A percentile compares a stretch with the other conserved stretches of the same genome.
Conservation (phyloP, 2,329 filamentous ascomycete species). For the Aspergillus transmontanensis region DNA sequence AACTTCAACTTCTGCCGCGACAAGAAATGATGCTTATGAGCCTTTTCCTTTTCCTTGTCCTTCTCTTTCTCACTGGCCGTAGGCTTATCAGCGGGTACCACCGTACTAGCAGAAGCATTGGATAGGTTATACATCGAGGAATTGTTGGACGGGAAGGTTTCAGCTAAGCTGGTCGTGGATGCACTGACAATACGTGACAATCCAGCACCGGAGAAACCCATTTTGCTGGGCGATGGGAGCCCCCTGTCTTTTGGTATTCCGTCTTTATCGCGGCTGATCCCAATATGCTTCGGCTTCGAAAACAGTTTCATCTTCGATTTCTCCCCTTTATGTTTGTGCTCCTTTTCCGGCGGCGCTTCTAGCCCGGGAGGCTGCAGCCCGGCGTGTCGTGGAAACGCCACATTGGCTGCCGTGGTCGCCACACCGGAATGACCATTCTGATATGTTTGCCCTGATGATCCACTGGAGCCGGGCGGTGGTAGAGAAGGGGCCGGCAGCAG, state of each 20-base stretch:
- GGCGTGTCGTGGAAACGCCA: conserved; percentile 59
- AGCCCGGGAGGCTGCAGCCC: conserved; percentile 33
- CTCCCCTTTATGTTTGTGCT: conserved; percentile 58
- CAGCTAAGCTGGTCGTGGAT: conserved; percentile 62
- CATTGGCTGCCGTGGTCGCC: conserved; percentile 65
- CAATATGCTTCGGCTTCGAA: conserved; percentile 67
- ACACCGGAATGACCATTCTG: conserved; percentile 57
- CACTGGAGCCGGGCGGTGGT: conserved; percentile 23
- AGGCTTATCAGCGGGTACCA: conserved; percentile 54
- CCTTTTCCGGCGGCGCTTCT: conserved; percentile 36
- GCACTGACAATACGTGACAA: conserved; percentile 60
- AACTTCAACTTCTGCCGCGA: conserved; percentile 67
- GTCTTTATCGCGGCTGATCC: conserved; percentile 63
- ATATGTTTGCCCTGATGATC: conserved; percentile 39
- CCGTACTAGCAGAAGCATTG: conserved; percentile 64
- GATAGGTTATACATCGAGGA: conserved; percentile 63
- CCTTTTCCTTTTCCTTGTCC: conserved; percentile 40
- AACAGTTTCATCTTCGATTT: conserved; percentile 71
- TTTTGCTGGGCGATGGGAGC: conserved; percentile 62
- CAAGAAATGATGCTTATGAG: conserved; percentile 65
- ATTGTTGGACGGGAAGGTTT: conserved; percentile 55
- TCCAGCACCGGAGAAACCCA: conserved; percentile 52
- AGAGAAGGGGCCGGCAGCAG: conserved; percentile 29
- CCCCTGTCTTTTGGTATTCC: conserved; percentile 49
- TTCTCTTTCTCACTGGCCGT: conserved; percentile 44